A percentile compares a stretch with the other conserved stretches of the same genome.
These are phyloP conservation scores for Cercospora sojina DNA, from an alignment of 2,329 filamentous ascomycete species.

Conservation along the genomic window DNA sequence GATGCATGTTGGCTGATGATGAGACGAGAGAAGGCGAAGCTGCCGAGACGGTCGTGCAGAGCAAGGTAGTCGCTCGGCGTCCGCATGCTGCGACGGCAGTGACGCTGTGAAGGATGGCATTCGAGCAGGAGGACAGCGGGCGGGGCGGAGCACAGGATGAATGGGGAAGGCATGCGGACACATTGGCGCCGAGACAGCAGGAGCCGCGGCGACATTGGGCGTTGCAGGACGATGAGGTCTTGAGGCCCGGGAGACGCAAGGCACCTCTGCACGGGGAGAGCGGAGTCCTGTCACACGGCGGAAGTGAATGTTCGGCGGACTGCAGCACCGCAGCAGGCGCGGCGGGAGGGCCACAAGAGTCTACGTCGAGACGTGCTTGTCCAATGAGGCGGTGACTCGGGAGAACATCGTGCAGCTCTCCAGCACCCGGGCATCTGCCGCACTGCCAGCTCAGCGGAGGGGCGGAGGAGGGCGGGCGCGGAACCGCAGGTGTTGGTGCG, in stretches of 20 bases:
- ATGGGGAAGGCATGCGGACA: background rate
- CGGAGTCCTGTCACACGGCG: background rate
- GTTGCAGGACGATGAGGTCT: background rate
- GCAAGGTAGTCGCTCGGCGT: background rate
- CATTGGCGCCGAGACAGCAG: background rate
- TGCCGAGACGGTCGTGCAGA: background rate
- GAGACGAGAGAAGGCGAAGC: background rate
- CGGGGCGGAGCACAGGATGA: background rate
- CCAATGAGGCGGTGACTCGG: constrained; percentile 3
- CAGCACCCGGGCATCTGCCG: background rate
- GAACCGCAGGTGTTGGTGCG: background rate
- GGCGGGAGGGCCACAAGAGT: background rate
- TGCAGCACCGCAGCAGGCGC: background rate
- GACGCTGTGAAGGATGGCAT: background rate
- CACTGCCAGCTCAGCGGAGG: background rate
- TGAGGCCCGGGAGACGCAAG: background rate
- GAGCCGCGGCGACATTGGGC: background rate
- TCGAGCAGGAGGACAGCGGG: background rate
- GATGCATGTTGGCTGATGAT: background rate
- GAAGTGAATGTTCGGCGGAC: background rate
- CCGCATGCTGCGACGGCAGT: background rate
- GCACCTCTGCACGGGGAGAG: background rate
- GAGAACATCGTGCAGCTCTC: background rate
- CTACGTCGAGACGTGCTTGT: background rate
- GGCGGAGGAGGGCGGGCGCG: background rate